Conservation (phyloP, 129 eudicot species). For the Arctium lappa region DNA sequence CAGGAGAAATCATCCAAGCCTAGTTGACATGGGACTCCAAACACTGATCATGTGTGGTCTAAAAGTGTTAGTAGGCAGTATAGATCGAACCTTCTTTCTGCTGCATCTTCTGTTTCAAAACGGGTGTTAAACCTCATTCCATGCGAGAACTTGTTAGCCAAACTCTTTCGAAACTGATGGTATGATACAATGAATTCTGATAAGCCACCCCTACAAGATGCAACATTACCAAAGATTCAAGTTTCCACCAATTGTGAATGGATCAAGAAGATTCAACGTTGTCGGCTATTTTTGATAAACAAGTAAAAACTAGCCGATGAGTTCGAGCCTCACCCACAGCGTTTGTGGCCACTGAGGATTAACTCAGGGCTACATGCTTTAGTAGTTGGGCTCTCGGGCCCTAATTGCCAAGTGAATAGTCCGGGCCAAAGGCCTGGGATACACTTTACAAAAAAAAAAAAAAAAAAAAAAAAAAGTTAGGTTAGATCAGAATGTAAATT, state of each 20-base stretch:
- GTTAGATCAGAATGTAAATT: background rate
- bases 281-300: background rate
- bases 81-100: slow-evolving; percentile 57
- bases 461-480: no score
- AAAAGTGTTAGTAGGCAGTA: background rate
- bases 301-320: background rate
- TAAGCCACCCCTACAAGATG: slow-evolving; percentile 48
- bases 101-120: slow-evolving; percentile 71
- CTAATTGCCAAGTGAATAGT: no score
- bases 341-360: no score
- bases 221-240: background rate
- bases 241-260: background rate
- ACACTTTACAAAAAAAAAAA: no score
- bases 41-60: background rate
- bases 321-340: no score
- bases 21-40: background rate
- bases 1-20: background rate
- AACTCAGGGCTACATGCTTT: no score
- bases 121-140: slow-evolving; percentile 80
- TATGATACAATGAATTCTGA: slow-evolving; percentile 67
- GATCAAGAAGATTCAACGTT: background rate
- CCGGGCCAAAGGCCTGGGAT: no score
- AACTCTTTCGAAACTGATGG: slow-evolving; percentile 52
- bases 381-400: no score
- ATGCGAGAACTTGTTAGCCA: slow-evolving; percentile 36